Percentiles rank a stretch among this genome's conserved stretches.
Evolutionary conservation across 345 rosid species (phyloP).

Genomic region (Anastatica hierochuntica): DNA sequence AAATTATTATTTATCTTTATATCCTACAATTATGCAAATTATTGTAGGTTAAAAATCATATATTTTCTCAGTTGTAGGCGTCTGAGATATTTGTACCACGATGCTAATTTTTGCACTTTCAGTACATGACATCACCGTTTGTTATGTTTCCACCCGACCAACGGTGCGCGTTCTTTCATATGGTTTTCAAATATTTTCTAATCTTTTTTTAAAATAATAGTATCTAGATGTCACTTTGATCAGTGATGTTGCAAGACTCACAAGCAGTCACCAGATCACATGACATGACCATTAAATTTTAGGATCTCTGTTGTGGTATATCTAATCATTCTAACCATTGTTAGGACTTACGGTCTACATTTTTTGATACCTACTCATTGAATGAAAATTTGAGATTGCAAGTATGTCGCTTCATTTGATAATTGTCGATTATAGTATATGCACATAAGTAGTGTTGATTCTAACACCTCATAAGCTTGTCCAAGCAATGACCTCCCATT

Average conservation of each 20-base stretch:
- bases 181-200: not conserved
- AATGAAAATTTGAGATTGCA: no score
- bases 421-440: not conserved
- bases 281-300: slow-evolving; percentile 88
- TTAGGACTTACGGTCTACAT: not conserved
- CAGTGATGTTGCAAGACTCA: slow-evolving; percentile 58
- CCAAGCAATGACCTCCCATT: slow-evolving; percentile 89
- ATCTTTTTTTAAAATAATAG: not conserved
- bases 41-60: no score
- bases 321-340: not conserved
- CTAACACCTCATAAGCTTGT: slow-evolving; percentile 98
- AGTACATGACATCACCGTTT: slow-evolving; percentile 93
- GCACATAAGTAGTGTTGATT: slow-evolving; percentile 74
- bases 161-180: slow-evolving; percentile 39
- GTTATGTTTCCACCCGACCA: slow-evolving; percentile 88
- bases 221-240: slow-evolving; percentile 7
- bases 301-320: slow-evolving; percentile 95
- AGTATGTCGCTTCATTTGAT: no score
- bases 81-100: slow-evolving; percentile 96
- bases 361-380: no score
- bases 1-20: not conserved
- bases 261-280: slow-evolving; percentile 98
- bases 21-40: no score
- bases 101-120: slow-evolving; percentile 92
- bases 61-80: slow-evolving; percentile 47